Base-by-base conservation (phyloP, 176 grass and related monocot species). In the Metroxylon sagu region DNA sequence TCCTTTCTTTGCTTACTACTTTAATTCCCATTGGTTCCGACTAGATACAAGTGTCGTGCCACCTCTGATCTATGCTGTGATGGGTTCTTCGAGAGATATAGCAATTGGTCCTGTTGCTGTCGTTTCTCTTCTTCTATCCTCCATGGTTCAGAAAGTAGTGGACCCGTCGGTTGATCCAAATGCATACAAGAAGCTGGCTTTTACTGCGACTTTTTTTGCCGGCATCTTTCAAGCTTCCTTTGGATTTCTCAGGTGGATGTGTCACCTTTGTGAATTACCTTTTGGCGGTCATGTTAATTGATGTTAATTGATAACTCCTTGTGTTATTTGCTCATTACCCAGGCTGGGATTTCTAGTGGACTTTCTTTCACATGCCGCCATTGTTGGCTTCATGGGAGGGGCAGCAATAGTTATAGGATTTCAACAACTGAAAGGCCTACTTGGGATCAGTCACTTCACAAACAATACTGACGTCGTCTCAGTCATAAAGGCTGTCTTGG, bases 311-410 rank as follows among this genome's bases (percentile, higher is more conserved):
- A 14, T 14, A 43, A 43, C 10, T 2, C 5, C 6, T 43, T 43
- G 35, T 43, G n/a, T 15, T 64, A 56, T 29, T 43, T 74, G 7
- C 52, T 62, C 4, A 23, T 56, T 54, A 51, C 35, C 49, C 76
- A 95, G 91, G 58, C 59, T 95, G 57, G 91, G 91, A 1, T 95
- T 95, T 26, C 68, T 95, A 10, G 91, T 95, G 61, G 86, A 95
- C 77, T 82, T 95, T 59, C 74, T 95, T 25, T 95, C 91, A 72
- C 91, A 95, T 55, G 86, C 91, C 4, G 83, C 91, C 62, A 84
- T 87, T 30, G 91, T 95, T 1, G 91, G 91, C 35, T 95, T 95
- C 80, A 95, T 95, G 91, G 91, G 16, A 4, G 91, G 91, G 26
- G 91, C 91, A 14, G 91, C 91, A 29, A 87, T 90, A 16, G 86